Conservation (phyloP, 1,284 basidiomycete species). For the Coniophora puteana region DNA sequence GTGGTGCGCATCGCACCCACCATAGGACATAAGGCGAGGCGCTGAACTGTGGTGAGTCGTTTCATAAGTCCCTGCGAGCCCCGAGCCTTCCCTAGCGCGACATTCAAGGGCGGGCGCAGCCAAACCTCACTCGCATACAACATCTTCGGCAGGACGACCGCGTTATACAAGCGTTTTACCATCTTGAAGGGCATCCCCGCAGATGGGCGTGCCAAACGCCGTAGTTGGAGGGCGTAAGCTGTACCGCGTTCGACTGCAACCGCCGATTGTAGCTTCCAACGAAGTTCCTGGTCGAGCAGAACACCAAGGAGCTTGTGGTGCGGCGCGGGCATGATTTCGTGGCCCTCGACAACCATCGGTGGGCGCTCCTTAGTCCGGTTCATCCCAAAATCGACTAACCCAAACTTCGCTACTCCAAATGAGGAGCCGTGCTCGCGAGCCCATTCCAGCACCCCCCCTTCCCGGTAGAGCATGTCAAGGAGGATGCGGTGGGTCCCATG, state of each 20-base stretch:
- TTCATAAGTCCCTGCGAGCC: background rate
- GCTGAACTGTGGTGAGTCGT: conserved; percentile 26
- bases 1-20: conserved; percentile 31
- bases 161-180: conserved; percentile 13
- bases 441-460: conserved; percentile 4
- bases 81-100: background rate
- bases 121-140: conserved; percentile 27
- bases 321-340: background rate
- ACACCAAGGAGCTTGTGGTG: conserved; percentile 8
- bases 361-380: background rate
- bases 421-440: conserved; percentile 6
- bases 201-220: background rate
- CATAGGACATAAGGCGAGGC: conserved; percentile 25
- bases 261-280: background rate
- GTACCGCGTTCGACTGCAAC: background rate
- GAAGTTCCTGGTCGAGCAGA: conserved; percentile 3
- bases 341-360: background rate
- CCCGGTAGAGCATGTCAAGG: conserved; percentile 2
- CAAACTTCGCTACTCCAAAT: conserved; percentile 10
- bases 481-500: conserved; percentile 1
- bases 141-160: conserved; percentile 20
- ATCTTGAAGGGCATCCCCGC: background rate
- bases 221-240: background rate
- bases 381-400: conserved; percentile 9
- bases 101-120: conserved; percentile 11